Conservation (phyloP, 371 early-diverging fungal species). For the Mucor plumbeus region DNA sequence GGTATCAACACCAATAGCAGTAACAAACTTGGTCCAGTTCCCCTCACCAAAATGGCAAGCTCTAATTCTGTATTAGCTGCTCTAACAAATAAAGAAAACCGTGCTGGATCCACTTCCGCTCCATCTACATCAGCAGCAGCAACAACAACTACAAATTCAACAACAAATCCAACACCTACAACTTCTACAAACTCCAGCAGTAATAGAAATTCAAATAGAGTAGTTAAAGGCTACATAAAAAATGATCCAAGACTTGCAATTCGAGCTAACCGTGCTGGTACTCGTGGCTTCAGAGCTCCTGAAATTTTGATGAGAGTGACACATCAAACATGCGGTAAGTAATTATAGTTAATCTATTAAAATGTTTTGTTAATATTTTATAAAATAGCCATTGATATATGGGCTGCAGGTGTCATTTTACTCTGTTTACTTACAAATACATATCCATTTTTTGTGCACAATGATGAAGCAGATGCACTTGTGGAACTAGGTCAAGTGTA, state of each 20-base stretch:
- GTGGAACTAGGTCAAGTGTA: slow-evolving; percentile 91
- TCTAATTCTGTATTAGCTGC: slow-evolving; percentile 11
- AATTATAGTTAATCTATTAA: not conserved
- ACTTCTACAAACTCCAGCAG: not conserved
- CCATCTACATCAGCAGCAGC: slow-evolving; percentile 4
- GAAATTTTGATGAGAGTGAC: slow-evolving; percentile 92
- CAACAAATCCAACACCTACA: not conserved
- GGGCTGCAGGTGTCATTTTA: slow-evolving; percentile 96
- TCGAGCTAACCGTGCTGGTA: slow-evolving; percentile 95
- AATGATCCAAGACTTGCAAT: slow-evolving; percentile 68
- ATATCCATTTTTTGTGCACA: slow-evolving; percentile 95
- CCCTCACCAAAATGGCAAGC: not conserved
- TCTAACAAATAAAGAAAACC: slow-evolving; percentile 5
- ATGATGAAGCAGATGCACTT: slow-evolving; percentile 90
- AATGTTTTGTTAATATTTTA: not conserved
- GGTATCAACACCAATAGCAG: not conserved
- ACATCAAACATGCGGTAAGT: slow-evolving; percentile 81
- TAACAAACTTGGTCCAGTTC: not conserved
- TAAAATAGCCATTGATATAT: slow-evolving; percentile 81
- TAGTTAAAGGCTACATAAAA: slow-evolving; percentile 2
- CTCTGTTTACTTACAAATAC: slow-evolving; percentile 80
- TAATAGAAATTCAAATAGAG: not conserved
- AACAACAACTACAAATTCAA: too few relatives aligned
- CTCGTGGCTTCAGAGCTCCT: slow-evolving; percentile 97
- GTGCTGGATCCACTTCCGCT: not conserved